These are phyloP conservation scores for Helminthosporium solani DNA, from an alignment of 2,329 filamentous ascomycete genomes.

Conservation along the genomic window DNA sequence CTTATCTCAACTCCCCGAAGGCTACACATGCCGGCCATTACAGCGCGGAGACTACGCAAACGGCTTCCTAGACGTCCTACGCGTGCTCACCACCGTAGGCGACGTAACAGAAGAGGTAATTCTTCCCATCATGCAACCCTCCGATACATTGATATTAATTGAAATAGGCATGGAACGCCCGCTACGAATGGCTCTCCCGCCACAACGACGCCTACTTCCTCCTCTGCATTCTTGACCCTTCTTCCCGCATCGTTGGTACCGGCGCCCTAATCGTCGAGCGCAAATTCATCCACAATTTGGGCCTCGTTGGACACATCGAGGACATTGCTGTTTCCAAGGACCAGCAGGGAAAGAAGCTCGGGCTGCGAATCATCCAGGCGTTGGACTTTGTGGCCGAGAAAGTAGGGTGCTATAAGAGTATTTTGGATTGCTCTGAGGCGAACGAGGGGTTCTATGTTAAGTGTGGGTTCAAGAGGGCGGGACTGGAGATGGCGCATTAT, in stretches of 20 bases:
- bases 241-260: slow-evolving; percentile 76
- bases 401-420: slow-evolving; percentile 94
- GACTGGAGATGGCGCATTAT: slow-evolving; percentile 96
- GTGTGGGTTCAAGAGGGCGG: slow-evolving; percentile 90
- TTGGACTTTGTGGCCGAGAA: slow-evolving; percentile 84
- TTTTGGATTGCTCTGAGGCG: slow-evolving; percentile 91
- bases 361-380: slow-evolving; percentile 88
- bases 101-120: slow-evolving; percentile 69
- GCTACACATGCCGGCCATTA: slow-evolving; percentile 81
- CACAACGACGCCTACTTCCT: slow-evolving; percentile 81
- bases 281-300: slow-evolving; percentile 86
- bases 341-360: slow-evolving; percentile 96
- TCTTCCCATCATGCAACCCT: neutral
- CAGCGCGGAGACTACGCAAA: slow-evolving; percentile 73
- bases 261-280: slow-evolving; percentile 88
- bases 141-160: neutral
- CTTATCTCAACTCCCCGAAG: slow-evolving; percentile 68
- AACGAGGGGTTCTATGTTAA: slow-evolving; percentile 99
- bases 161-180: slow-evolving; percentile 62
- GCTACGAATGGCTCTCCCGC: slow-evolving; percentile 77
- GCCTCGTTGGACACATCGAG: slow-evolving; percentile 90
- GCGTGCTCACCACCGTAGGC: slow-evolving; percentile 89
- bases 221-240: slow-evolving; percentile 77
- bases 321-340: slow-evolving; percentile 94
- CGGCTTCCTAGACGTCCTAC: slow-evolving; percentile 87